Evolutionary conservation across 306 rosid genomes (phyloP).

Genomic region (Castanopsis chinensis): DNA sequence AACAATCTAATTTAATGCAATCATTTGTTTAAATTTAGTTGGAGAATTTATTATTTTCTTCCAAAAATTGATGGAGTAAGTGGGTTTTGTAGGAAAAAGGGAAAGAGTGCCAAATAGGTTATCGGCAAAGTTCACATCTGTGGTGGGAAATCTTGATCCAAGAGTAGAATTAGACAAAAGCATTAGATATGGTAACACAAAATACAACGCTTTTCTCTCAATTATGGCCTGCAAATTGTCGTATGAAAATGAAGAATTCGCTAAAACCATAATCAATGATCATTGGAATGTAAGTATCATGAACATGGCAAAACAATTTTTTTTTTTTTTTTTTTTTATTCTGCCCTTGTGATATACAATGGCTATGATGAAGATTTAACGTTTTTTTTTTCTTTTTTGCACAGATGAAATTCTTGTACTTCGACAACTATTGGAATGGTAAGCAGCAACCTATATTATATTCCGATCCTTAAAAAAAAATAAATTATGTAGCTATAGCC

Average conservation of each 20-base stretch:
- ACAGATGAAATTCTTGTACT: too few relatives aligned
- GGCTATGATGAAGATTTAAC: too few relatives aligned
- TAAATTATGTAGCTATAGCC: too few relatives aligned
- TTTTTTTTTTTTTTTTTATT: background rate
- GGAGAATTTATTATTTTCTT: too few relatives aligned
- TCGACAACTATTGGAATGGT: too few relatives aligned
- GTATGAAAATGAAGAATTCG: slow-evolving; percentile 33
- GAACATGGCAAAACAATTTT: background rate
- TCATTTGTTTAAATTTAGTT: too few relatives aligned
- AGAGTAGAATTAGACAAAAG: slow-evolving; percentile 36
- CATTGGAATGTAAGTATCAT: slow-evolving; percentile 38
- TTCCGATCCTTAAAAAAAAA: too few relatives aligned
- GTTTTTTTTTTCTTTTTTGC: too few relatives aligned
- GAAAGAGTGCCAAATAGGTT: slow-evolving; percentile 14
- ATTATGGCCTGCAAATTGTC: slow-evolving; percentile 50
- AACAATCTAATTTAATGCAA: too few relatives aligned
- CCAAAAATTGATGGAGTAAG: background rate
- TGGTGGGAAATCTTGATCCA: slow-evolving; percentile 22
- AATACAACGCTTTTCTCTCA: slow-evolving; percentile 25
- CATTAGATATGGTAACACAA: slow-evolving; percentile 18
- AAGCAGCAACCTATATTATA: too few relatives aligned
- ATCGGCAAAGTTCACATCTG: slow-evolving; percentile 21
- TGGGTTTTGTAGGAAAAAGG: slow-evolving; percentile 26
- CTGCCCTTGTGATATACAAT: background rate
- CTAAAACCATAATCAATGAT: slow-evolving; percentile 5